Conservation (phyloP, 2,329 filamentous ascomycete genomes). For the Nothopassalora personata region DNA sequence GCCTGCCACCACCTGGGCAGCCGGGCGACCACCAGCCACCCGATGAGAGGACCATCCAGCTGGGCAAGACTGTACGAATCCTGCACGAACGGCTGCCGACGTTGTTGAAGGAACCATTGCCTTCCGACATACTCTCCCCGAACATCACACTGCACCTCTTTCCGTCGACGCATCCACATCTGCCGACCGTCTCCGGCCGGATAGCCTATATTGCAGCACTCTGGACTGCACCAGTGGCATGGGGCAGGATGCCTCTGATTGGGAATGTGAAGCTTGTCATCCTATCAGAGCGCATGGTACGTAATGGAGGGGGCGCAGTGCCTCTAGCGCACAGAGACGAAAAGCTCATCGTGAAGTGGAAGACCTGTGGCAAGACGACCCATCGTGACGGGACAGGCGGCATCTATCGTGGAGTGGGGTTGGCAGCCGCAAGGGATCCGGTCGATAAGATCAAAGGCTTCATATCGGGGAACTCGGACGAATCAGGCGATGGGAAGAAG, state of each 20-base stretch:
- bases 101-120: slow-evolving; percentile 56
- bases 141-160: slow-evolving; percentile 59
- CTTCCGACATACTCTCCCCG: slow-evolving; percentile 58
- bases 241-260: slow-evolving; percentile 85
- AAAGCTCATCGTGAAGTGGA: slow-evolving; percentile 88
- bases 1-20: slow-evolving; percentile 7
- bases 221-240: slow-evolving; percentile 93
- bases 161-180: slow-evolving; percentile 73
- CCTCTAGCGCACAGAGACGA: slow-evolving; percentile 51
- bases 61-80: slow-evolving; percentile 57
- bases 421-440: slow-evolving; percentile 38
- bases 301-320: slow-evolving; percentile 44
- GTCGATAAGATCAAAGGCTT: slow-evolving; percentile 53
- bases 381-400: slow-evolving; percentile 39
- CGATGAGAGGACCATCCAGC: slow-evolving; percentile 56
- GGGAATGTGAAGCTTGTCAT: slow-evolving; percentile 87
- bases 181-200: slow-evolving; percentile 85
- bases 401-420: slow-evolving; percentile 37
- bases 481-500: slow-evolving; percentile 3
- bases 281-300: slow-evolving; percentile 78
- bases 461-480: slow-evolving; percentile 50
- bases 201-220: slow-evolving; percentile 88
- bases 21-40: slow-evolving; percentile 41
- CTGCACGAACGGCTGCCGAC: slow-evolving; percentile 60
- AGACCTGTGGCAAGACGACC: slow-evolving; percentile 56